These are phyloP conservation scores for Salvia hispanica DNA, from an alignment of 257 asterid species.

Conservation along the genomic window DNA sequence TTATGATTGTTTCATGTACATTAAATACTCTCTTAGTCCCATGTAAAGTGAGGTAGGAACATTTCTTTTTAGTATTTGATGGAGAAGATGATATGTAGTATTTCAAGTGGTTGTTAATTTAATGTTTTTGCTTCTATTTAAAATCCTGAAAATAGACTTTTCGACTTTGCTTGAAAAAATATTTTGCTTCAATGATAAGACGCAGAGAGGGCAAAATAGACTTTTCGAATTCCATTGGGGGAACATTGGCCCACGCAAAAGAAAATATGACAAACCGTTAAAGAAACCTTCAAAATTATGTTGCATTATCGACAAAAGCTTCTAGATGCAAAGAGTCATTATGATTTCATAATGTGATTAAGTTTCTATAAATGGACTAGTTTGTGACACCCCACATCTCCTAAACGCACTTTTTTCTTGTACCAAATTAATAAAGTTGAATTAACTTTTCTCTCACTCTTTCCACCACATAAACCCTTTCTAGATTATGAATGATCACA, in stretches of 20 bases:
- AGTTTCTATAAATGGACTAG: conserved; percentile 31
- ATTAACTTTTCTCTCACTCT: conserved; percentile 17
- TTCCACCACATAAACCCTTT: conserved; percentile 14
- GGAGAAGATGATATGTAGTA: too few species aligned
- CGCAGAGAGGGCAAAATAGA: conserved; percentile 3
- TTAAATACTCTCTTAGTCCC: too few species aligned
- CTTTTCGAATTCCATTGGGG: not conserved
- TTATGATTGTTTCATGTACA: too few species aligned
- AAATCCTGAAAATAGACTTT: too few species aligned
- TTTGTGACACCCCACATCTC: conserved; percentile 31
- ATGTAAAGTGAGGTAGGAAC: too few species aligned
- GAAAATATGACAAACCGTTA: conserved; percentile 5
- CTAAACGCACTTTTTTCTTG: conserved; percentile 18
- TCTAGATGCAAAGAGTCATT: conserved; percentile 23
- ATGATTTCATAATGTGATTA: conserved; percentile 36
- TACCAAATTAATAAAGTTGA: conserved; percentile 30
- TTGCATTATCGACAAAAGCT: conserved; percentile 3
- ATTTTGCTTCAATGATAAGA: not conserved
- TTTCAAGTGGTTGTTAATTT: too few species aligned
- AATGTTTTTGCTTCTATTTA: too few species aligned
- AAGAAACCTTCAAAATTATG: conserved; percentile 21
- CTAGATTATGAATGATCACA: not conserved
- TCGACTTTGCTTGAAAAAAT: not conserved
- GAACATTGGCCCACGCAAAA: conserved; percentile 10
- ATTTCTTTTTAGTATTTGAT: too few species aligned